Conservation (phyloP, 2,329 filamentous ascomycete genomes). For the Colletotrichum sublineola region DNA sequence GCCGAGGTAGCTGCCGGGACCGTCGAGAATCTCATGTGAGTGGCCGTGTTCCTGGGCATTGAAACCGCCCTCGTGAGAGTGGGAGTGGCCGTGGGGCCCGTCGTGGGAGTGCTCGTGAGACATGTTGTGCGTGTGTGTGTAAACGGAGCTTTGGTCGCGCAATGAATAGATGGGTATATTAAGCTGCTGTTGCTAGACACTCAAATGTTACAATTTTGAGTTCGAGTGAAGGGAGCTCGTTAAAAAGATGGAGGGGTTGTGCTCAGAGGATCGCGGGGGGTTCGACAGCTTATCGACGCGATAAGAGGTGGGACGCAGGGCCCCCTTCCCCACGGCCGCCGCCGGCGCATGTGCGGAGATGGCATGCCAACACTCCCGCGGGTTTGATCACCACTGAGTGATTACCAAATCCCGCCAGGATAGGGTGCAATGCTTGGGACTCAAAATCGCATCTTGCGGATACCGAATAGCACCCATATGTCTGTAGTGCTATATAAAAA, state of each 20-base stretch:
- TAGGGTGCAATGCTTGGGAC: neutral
- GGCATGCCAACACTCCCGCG: conserved; percentile 3
- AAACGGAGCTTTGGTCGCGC: neutral
- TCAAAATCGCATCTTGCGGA: too few relatives aligned
- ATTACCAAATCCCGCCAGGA: neutral
- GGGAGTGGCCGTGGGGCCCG: conserved; percentile 61
- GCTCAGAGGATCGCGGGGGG: conserved; percentile 31
- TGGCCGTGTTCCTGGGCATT: conserved; percentile 85
- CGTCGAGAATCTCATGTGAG: conserved; percentile 94
- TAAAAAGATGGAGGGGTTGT: conserved; percentile 24
- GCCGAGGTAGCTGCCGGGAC: conserved; percentile 88
- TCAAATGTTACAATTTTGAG: neutral
- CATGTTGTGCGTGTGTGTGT: conserved; percentile 43
- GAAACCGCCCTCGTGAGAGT: conserved; percentile 69
- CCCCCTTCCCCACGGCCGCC: conserved; percentile 27
- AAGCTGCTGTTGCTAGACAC: conserved; percentile 1
- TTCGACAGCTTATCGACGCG: conserved; percentile 27
- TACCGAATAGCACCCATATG: neutral
- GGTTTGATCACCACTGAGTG: neutral
- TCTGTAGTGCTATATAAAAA: neutral
- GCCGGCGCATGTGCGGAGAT: conserved; percentile 20
- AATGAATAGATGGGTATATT: neutral
- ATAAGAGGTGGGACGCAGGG: conserved; percentile 25
- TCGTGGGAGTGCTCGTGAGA: conserved; percentile 66
- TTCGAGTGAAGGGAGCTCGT: neutral